Conservation (phyloP, 1,139 yeast genomes). For the Pichia sp. region DNA sequence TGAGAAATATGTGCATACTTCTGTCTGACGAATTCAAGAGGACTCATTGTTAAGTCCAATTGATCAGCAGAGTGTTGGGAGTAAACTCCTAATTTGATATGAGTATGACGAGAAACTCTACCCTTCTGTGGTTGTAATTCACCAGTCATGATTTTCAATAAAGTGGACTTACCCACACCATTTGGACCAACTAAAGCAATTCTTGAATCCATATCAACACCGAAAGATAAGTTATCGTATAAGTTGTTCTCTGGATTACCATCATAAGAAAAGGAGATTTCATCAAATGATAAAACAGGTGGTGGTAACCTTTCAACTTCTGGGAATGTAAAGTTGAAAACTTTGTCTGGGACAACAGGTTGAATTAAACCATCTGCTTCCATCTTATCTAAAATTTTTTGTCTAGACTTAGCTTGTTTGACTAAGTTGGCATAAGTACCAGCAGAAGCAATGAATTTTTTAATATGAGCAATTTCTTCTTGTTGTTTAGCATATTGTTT, state of each 20-base stretch:
- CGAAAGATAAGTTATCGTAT: constrained; percentile 86
- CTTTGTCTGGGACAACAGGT: constrained; percentile 88
- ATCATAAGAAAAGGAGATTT: constrained; percentile 85
- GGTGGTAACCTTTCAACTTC: constrained; percentile 97
- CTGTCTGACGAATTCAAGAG: constrained; percentile 94
- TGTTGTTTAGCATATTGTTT: constrained; percentile 95
- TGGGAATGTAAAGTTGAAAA: constrained; percentile 89
- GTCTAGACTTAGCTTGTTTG: constrained; percentile 97
- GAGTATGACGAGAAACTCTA: constrained; percentile 95
- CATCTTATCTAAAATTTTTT: constrained; percentile 98
- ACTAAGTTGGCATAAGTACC: constrained; percentile 99
- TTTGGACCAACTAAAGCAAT: constrained; percentile 97
- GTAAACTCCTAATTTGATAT: constrained; percentile 95
- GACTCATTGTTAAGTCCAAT: constrained; percentile 88
- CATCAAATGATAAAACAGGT: constrained; percentile 95
- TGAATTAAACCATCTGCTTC: constrained; percentile 98
- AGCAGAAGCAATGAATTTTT: constrained; percentile 97
- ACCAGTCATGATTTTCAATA: constrained; percentile 95
- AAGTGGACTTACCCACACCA: constrained; percentile 98
- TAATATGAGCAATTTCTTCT: constrained; percentile 97
- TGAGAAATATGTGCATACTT: constrained; percentile 84
- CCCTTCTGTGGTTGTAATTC: constrained; percentile 82
- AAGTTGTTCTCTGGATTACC: constrained; percentile 84
- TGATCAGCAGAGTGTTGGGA: constrained; percentile 99
- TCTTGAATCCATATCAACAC: constrained; percentile 99